Base-by-base conservation (phyloP, 352 stramenopile species). In the Phytophthora hybrid region DNA sequence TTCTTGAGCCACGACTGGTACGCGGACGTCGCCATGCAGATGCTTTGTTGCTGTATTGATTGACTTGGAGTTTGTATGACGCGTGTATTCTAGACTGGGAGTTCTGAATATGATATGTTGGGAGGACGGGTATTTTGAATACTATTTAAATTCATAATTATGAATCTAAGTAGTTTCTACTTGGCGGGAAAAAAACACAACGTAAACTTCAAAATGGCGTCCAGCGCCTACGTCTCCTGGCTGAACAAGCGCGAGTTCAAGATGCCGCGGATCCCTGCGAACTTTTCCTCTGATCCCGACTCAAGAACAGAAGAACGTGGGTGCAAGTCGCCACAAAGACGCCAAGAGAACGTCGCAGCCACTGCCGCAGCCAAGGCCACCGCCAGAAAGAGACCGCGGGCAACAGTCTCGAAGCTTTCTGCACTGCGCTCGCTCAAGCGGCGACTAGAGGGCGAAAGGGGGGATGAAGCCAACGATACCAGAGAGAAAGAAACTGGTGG, bases 1-100 rank as follows among this genome's bases (percentile, higher is more conserved):
- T 82, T 77, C 66, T 74, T 62, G 49, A 82, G 62, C 75, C 75
- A 88, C 60, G 71, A 73, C 7, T 68, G 54, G 60, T 88, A 88
- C 59, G 77, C 65, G 53, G 59, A 73, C 34, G 68, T 69, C 46
- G 51, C 19, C 61, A 68, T 68, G 10, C 5, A 37, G 26, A 9
- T 53, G 44, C 16, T 52, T 23, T 10, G 26, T 6, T 52, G 47
- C 8, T 29, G 8, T 26, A 14, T 26, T 6, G 16, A n/a, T 54
- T 5, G 47, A 31, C 47, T 54, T 54, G n/a, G 47, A 18, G 6
- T 49, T 51, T 51, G 44, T 51, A 51, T 23, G 18, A 31, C n/a
- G 44, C n/a, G 14, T 23, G 18, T 51, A 51, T 51, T 51, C 44
- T 51, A 51, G 6, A 8, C 5, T 51, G 7, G 44, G 16, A 51